Evolutionary conservation across 2,329 filamentous ascomycete genomes (phyloP).

Genomic region (Colletotrichum chlorophyti): DNA sequence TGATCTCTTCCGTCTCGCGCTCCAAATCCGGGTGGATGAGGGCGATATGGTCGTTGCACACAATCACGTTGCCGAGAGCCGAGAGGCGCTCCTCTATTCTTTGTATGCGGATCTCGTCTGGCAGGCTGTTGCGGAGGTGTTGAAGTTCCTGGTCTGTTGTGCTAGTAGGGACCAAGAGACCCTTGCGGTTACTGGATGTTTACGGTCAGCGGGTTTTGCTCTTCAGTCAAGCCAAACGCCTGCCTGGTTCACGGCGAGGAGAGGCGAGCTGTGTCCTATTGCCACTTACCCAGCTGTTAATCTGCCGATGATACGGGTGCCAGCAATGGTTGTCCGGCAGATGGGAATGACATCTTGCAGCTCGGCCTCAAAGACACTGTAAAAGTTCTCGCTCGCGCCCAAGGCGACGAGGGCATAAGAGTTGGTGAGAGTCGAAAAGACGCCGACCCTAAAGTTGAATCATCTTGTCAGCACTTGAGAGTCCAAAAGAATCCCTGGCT

Average conservation of each 20-base stretch:
- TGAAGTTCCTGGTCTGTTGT: constrained; percentile 98
- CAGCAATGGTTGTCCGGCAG: constrained; percentile 94
- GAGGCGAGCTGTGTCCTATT: neutral
- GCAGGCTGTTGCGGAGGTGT: constrained; percentile 93
- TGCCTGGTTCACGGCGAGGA: too few relatives aligned
- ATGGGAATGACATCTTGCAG: constrained; percentile 97
- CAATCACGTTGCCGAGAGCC: constrained; percentile 96
- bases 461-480: constrained; percentile 30
- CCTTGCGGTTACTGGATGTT: constrained; percentile 81
- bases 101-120: constrained; percentile 91
- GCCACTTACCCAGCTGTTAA: constrained; percentile 88
- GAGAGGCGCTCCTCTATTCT: constrained; percentile 97
- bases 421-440: constrained; percentile 96
- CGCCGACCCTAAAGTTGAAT: constrained; percentile 76
- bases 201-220: constrained; percentile 20
- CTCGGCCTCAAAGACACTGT: constrained; percentile 98
- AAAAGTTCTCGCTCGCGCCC: constrained; percentile 98
- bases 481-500: neutral
- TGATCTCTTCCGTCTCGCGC: constrained; percentile 97
- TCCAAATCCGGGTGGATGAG: constrained; percentile 96
- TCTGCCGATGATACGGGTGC: constrained; percentile 93
- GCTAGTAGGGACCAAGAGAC: constrained; percentile 92
- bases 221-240: too few relatives aligned
- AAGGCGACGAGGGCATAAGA: constrained; percentile 94
- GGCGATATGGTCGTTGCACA: constrained; percentile 94